These are phyloP conservation scores for Spirogloea muscicola DNA, from an alignment of 139 green algal species.

Conservation along the genomic window DNA sequence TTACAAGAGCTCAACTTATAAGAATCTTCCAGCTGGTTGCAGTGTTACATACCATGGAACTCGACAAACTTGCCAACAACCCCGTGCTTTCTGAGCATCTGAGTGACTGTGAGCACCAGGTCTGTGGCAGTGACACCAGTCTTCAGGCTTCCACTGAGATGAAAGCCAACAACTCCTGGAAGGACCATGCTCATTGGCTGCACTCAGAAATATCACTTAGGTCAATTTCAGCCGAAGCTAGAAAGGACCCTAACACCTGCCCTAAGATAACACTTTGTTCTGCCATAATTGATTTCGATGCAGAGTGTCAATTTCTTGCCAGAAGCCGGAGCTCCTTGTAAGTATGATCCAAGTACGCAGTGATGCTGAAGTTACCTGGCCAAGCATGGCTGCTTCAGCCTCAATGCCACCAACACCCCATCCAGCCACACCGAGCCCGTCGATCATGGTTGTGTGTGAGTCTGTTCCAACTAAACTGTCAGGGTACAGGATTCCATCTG, in stretches of 20 bases:
- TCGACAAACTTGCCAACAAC: conserved; percentile 49
- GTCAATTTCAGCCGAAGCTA: too few relatives aligned
- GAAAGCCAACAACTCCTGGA: conserved; percentile 32
- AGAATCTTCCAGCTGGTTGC: too few relatives aligned
- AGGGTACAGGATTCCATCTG: conserved; percentile 31
- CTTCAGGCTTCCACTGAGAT: conserved; percentile 22
- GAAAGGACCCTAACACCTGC: too few relatives aligned
- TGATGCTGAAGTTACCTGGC: conserved; percentile 16
- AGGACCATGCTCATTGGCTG: conserved; percentile 41
- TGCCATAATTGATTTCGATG: too few relatives aligned
- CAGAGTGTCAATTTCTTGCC: too few relatives aligned
- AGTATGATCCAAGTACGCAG: not conserved
- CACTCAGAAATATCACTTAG: not conserved
- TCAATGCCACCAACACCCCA: conserved; percentile 52
- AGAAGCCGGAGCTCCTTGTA: not conserved
- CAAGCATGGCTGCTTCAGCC: conserved; percentile 49
- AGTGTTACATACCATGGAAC: conserved; percentile 28
- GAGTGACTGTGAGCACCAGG: conserved; percentile 29
- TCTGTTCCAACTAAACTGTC: conserved; percentile 41
- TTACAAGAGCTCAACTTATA: too few relatives aligned
- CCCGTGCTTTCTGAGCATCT: conserved; percentile 35
- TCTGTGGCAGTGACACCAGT: conserved; percentile 35
- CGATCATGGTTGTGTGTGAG: conserved; percentile 51
- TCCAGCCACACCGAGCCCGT: conserved; percentile 42
- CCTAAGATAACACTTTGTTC: too few relatives aligned